Evolutionary conservation across 176 grass and related monocot species (phyloP), one percentile per base, ranked within the genome.

Genomic region (Triticum aestivum): DNA sequence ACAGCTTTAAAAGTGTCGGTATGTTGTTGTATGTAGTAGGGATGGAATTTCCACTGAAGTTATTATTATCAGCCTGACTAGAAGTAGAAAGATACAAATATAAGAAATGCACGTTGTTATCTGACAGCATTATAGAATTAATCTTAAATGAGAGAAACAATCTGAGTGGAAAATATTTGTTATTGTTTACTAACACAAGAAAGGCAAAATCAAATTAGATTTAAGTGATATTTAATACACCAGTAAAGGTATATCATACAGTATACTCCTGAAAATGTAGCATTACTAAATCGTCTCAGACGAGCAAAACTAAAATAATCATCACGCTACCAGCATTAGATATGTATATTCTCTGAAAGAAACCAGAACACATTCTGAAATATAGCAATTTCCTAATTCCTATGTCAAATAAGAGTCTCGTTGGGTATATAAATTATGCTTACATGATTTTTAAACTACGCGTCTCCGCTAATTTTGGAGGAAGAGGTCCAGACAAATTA

Each of bases 51-150:
- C 96, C 96, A 84, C 93, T 91, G 76, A 98, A 92, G 88, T 98
- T 96, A 82, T 98, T 98, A 65, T 96, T 91, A 92, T 98, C 96
- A 79, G 94, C 92, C 79, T 98, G 96, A 88, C 96, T 98, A 85
- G 80, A 85, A 77, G 77, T 3, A 95, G 13, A 79, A 79, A 90
- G 11, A 77, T 70, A 61, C 8, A 78, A 23, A 83, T 81, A 80
- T 66, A 76, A 80, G 45, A 81, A 86, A 80, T 79, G 38, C 33
- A 64, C 75, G 34, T 27, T 20, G 82, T 38, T 52, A 77, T 14
- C 54, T 73, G 75, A 70, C 8, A 1, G 37, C 7, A 33, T 58
- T 74, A 44, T 35, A 18, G 78, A 78, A 15, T 11, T 37, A 34
- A 32, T 73, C 65, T 45, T 58, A 79, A 80, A 75, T 2, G n/a